Percentiles rank a stretch among this genome's conserved stretches.
phyloP scores from a whole-genome alignment of 2,329 filamentous ascomycete species.

The Trichoderma guizhouense region DNA sequence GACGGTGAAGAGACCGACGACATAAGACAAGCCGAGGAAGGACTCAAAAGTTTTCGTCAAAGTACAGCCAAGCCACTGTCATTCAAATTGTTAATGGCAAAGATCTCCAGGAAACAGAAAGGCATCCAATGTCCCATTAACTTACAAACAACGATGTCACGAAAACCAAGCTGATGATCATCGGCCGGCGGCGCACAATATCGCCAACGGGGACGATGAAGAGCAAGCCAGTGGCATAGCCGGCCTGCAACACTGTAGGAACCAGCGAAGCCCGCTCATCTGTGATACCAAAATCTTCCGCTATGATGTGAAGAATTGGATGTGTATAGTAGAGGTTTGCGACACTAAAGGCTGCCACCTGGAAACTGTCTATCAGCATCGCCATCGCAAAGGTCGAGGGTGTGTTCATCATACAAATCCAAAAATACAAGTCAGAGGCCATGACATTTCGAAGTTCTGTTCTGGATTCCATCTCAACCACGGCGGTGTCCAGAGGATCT shows the following conservation, averaged over 20 bases:
- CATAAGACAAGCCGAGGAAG: slow-evolving; percentile 13
- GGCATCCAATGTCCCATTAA: not conserved
- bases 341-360: slow-evolving; percentile 60
- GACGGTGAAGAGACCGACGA: slow-evolving; percentile 19
- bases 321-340: slow-evolving; percentile 82
- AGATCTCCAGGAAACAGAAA: not conserved
- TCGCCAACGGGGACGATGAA: slow-evolving; percentile 76
- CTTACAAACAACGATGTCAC: slow-evolving; percentile 66
- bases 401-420: not conserved
- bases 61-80: slow-evolving; percentile 17
- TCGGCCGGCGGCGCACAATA: slow-evolving; percentile 61
- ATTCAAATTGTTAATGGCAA: slow-evolving; percentile 48
- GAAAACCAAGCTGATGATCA: slow-evolving; percentile 64
- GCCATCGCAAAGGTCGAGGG: not conserved
- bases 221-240: slow-evolving; percentile 70
- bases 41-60: not conserved
- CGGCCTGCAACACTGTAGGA: slow-evolving; percentile 74
- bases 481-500: slow-evolving; percentile 8
- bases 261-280: slow-evolving; percentile 66
- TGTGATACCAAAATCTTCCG: slow-evolving; percentile 64
- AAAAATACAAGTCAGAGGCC: slow-evolving; percentile 5
- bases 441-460: slow-evolving; percentile 5
- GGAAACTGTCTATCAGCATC: not conserved
- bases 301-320: slow-evolving; percentile 73
- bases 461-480: slow-evolving; percentile 17